Evolutionary conservation across 2,329 filamentous ascomycete species (phyloP), one percentile per base, ranked within the genome.

Genomic region (Diaporthe nobilis): DNA sequence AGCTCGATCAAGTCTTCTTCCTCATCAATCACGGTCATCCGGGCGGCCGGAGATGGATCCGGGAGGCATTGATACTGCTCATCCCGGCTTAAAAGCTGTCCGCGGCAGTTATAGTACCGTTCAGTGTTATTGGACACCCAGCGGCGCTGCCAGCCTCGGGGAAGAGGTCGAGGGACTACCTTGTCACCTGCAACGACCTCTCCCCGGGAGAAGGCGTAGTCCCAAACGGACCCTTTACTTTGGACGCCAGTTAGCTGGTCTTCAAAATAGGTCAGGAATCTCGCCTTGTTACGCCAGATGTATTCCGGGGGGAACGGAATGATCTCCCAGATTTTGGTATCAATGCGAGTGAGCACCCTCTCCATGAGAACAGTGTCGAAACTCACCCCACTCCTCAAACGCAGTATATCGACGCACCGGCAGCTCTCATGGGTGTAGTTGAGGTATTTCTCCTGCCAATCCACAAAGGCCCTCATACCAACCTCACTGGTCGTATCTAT

Each of bases 291-390:
- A 15, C 39, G 20, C 44, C 28, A 68, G 22, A 68, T 20, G 12
- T 68, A 28, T n/a, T 68, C 44, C 4, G 28, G 7, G 1, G 63
- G 63, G 1, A 37, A 10, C 13, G 63, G 44, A 34, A 68, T 51
- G 17, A 17, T 12, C 9, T 68, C 20, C 28, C 28, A 37, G 10
- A 51, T 22, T 1, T 4, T 5, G 7, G 28, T 1, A n/a, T 6
- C 2, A 20, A 68, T 25, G 31, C 4, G 31, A 34, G 22, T 17
- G 0, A 37, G 4, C 12, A 68, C 44, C 7, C 31, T 51, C 12
- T 68, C 44, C 44, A 68, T 68, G 20, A 68, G 44, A 10, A 68
- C 44, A 7, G 44, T 37, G 13, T 68, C 63, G 7, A 51, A 68
- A 37, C 44, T 51, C 28, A 17, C 20, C 10, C 44, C 44, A 9